These are phyloP conservation scores for Saccharomycopsis crataegensis DNA, from an alignment of 1,139 yeast species.

Conservation along the genomic window DNA sequence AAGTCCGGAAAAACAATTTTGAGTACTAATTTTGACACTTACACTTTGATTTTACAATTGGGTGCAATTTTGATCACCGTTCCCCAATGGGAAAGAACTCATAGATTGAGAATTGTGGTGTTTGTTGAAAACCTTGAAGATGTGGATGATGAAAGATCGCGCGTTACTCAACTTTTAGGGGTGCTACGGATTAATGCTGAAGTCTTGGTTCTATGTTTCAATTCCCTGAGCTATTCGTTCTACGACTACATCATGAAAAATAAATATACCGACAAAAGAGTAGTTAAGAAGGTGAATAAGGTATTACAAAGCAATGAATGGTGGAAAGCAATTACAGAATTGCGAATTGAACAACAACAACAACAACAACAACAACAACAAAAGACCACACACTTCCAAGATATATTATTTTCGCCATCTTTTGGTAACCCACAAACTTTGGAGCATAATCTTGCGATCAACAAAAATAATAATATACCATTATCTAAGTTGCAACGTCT, in stretches of 20 bases:
- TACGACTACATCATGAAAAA: constrained; percentile 80
- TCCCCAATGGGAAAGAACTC: constrained; percentile 81
- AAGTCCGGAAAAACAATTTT: constrained; percentile 61
- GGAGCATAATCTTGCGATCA: constrained; percentile 5
- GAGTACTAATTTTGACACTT: constrained; percentile 90
- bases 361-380: constrained; percentile 19
- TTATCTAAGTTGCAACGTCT: constrained; percentile 57
- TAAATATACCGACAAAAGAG: constrained; percentile 35
- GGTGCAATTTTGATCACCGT: constrained; percentile 92
- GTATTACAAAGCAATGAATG: constrained; percentile 39
- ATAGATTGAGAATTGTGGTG: constrained; percentile 69
- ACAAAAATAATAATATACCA: constrained; percentile 31
- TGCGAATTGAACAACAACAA: constrained; percentile 35
- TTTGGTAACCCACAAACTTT: neutral
- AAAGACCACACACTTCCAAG: neutral
- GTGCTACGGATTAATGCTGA: constrained; percentile 78
- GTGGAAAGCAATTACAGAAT: constrained; percentile 62
- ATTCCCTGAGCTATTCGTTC: constrained; percentile 48
- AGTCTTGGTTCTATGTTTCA: constrained; percentile 62
- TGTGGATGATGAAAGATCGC: constrained; percentile 55
- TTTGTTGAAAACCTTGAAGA: constrained; percentile 77
- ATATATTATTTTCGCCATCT: neutral
- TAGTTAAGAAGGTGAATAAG: constrained; percentile 29
- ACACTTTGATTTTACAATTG: constrained; percentile 81
- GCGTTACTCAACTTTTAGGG: constrained; percentile 59